Percentiles rank a stretch among this genome's conserved stretches.
phyloP scores from a whole-genome alignment of 2,329 filamentous ascomycete genomes.

The Rachicladosporium sp. region DNA sequence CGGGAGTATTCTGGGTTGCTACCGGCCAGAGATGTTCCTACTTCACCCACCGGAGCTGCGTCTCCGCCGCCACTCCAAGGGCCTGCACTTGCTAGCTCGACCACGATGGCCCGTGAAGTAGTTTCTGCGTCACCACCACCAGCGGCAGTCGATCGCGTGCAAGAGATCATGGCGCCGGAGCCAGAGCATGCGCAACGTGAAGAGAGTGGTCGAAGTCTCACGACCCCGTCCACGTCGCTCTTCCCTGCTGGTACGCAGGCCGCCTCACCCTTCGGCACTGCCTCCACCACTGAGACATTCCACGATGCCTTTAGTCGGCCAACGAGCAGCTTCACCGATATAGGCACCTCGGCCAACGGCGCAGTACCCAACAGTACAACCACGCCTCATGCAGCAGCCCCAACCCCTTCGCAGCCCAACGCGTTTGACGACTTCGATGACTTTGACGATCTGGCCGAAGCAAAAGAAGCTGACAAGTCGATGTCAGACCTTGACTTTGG shows the following conservation, averaged over 20 bases:
- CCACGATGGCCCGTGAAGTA: no score
- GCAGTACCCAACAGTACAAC: constrained; percentile 5
- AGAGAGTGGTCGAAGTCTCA: constrained; percentile 2
- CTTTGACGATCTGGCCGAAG: constrained; percentile 73
- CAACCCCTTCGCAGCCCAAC: constrained; percentile 13
- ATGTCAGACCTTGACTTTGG: constrained; percentile 75
- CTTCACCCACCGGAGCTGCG: constrained; percentile 12
- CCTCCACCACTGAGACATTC: constrained; percentile 12
- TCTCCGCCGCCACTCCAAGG: not conserved
- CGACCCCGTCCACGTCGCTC: constrained; percentile 3
- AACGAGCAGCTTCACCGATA: constrained; percentile 15
- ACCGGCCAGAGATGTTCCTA: constrained; percentile 43
- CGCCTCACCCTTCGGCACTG: constrained; percentile 2
- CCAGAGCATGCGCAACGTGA: constrained; percentile 1
- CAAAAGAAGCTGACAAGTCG: constrained; percentile 55
- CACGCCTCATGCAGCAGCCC: not conserved
- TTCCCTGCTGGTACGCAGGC: constrained; percentile 3
- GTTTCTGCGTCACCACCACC: no score
- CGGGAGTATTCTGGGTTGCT: constrained; percentile 44
- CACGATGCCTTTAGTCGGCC: constrained; percentile 19
- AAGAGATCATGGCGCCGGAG: not conserved
- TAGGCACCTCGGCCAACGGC: constrained; percentile 9
- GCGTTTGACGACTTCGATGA: constrained; percentile 53
- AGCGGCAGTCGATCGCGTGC: no score
- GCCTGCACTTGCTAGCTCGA: no score